These are phyloP conservation scores for Petunia axillaris DNA, from an alignment of 257 asterid genomes.

Conservation along the genomic window DNA sequence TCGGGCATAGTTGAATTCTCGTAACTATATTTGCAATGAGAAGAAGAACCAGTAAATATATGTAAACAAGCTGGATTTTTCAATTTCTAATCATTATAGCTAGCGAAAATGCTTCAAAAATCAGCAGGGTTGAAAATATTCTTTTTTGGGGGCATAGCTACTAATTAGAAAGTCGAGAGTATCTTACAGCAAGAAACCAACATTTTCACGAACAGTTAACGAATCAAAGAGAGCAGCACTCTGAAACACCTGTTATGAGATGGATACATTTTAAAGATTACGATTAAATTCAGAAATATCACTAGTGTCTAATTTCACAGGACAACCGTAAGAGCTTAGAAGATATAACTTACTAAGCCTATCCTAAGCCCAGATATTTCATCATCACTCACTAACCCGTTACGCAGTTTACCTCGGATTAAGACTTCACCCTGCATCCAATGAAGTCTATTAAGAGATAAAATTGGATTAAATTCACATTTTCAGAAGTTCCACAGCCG, in stretches of 20 bases:
- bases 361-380: constrained; percentile 96
- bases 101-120: neutral
- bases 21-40: constrained; percentile 52
- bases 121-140: constrained; percentile 10
- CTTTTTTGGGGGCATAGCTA: neutral
- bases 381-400: constrained; percentile 93
- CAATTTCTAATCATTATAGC: constrained; percentile 5
- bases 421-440: constrained; percentile 86
- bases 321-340: neutral
- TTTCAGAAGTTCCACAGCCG: constrained; percentile 14
- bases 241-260: constrained; percentile 81
- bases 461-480: constrained; percentile 27
- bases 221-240: constrained; percentile 99
- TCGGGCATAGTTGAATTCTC: constrained; percentile 91
- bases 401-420: constrained; percentile 80
- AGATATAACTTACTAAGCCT: constrained; percentile 76
- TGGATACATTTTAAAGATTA: constrained; percentile 29
- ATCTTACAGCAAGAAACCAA: constrained; percentile 95
- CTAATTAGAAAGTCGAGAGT: neutral
- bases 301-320: constrained; percentile 17
- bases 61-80: neutral
- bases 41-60: constrained; percentile 8
- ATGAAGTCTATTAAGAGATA: constrained; percentile 32
- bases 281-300: constrained; percentile 31
- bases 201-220: constrained; percentile 92